Evolutionary conservation across 2,329 filamentous ascomycete species (phyloP), one percentile per base, ranked within the genome.

Genomic region (Ceratocystiopsis minuta): DNA sequence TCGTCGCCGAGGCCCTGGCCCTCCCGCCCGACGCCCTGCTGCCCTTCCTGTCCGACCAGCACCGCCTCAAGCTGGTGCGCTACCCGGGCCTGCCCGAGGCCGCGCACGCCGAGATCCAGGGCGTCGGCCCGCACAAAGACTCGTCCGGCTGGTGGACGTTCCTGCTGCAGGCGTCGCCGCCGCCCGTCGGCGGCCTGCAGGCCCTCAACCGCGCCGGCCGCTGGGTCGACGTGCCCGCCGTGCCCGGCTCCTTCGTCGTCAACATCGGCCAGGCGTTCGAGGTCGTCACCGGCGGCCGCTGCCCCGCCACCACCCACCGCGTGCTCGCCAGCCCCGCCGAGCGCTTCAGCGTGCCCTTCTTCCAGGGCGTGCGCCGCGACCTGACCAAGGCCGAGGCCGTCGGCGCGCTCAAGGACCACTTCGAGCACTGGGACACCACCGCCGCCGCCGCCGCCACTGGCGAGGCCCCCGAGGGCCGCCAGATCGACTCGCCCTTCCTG

Each of bases 61-160:
- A 78, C 51, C 67, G 74, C 4, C 60, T 78, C 34, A 75, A 76
- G 49, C 57, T 76, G 2, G 60, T 75, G 3, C 65, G 63, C 41
- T 75, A 76, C 42, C 68, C 69, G 0, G 37, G 49, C 56, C 0
- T 42, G 46, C 1, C 39, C 39, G 0, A 4, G 14, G 17, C 10
- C 6, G 10, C 16, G 2, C 24, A n/a, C 5, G 7, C n/a, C 20
- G 11, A 6, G 4, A 15, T n/a, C 3, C 71, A 76, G 54, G 72
- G 72, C 1, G 71, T 77, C 1, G 73, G 72, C 0, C 66, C 73
- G 1, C 72, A 77, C 55, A 76, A 76, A 50, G 70, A 75, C 52
- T 75, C 67, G 0, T 75, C 70, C 0, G 72, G 72, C 4, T 77
- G 71, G 70, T 72, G 73, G 59, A 78, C 74, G 0, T 77, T 78